These are phyloP conservation scores for Alternaria panax DNA, from an alignment of 2,329 filamentous ascomycete species.

Conservation along the genomic window DNA sequence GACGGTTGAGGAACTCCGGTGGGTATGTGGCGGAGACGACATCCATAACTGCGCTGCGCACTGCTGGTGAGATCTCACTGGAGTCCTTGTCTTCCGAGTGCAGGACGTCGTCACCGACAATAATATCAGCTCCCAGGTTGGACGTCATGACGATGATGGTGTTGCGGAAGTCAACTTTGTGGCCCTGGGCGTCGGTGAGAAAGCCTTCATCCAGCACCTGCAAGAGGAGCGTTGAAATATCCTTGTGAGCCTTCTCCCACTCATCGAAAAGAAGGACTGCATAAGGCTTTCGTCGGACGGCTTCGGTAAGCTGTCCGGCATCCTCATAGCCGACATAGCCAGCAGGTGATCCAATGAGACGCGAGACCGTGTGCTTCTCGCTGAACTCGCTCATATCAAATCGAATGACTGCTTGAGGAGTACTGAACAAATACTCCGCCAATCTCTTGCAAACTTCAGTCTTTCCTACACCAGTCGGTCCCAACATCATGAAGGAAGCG, in stretches of 20 bases:
- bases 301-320: constrained; percentile 93
- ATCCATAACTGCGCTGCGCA: constrained; percentile 86
- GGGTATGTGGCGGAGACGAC: constrained; percentile 78
- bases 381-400: constrained; percentile 99
- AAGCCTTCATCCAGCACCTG: constrained; percentile 97
- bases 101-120: constrained; percentile 75
- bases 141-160: constrained; percentile 96
- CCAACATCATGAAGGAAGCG: constrained; percentile 97
- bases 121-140: constrained; percentile 90
- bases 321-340: constrained; percentile 98
- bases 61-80: constrained; percentile 74
- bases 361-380: constrained; percentile 93
- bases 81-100: constrained; percentile 63
- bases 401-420: constrained; percentile 85
- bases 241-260: constrained; percentile 95
- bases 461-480: constrained; percentile 95
- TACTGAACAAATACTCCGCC: constrained; percentile 90
- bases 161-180: constrained; percentile 96
- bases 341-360: constrained; percentile 89
- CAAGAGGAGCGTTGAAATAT: constrained; percentile 89
- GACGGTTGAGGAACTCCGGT: constrained; percentile 94
- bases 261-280: constrained; percentile 95
- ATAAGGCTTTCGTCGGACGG: constrained; percentile 92
- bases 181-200: constrained; percentile 92
- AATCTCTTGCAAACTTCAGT: constrained; percentile 98